phyloP scores from a whole-genome alignment of 2,329 filamentous ascomycete genomes.

The Colletotrichum spaethianum region DNA sequence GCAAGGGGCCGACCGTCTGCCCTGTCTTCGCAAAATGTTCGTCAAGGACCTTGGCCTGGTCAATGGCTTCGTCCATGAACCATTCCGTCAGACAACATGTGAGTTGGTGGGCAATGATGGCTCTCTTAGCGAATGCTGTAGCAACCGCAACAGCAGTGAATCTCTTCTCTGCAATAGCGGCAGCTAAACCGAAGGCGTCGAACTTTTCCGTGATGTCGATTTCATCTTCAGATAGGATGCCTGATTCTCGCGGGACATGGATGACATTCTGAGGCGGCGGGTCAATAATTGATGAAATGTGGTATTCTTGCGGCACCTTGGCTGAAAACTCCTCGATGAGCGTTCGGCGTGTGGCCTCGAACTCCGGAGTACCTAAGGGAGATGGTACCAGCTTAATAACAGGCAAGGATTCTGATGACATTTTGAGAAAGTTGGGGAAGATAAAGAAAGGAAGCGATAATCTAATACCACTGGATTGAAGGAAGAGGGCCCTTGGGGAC shows the following conservation, averaged over 20 bases:
- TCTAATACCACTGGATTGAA: background rate
- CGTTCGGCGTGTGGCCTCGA: slow-evolving; percentile 43
- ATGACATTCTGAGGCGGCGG: slow-evolving; percentile 48
- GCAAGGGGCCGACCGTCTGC: slow-evolving; percentile 67
- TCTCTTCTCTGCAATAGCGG: slow-evolving; percentile 52
- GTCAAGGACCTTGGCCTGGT: slow-evolving; percentile 55
- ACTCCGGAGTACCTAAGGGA: slow-evolving; percentile 44
- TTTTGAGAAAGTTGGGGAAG: background rate
- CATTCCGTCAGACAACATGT: slow-evolving; percentile 59
- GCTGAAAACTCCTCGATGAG: slow-evolving; percentile 50
- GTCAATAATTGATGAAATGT: slow-evolving; percentile 48
- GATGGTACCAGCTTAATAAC: background rate
- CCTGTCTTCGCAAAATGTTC: slow-evolving; percentile 55
- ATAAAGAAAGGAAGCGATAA: no score
- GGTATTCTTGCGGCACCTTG: slow-evolving; percentile 50
- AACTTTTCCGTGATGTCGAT: slow-evolving; percentile 63
- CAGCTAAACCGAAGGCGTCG: slow-evolving; percentile 58
- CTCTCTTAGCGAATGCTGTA: slow-evolving; percentile 49
- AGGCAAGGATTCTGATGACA: slow-evolving; percentile 4
- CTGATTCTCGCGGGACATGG: slow-evolving; percentile 54
- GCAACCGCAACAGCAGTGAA: slow-evolving; percentile 57
- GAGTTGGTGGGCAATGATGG: slow-evolving; percentile 48
- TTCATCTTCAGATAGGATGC: slow-evolving; percentile 60
- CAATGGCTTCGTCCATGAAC: slow-evolving; percentile 58
- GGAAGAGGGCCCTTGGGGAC: background rate